Evolutionary conservation across 495 filamentous ascomycete genomes (phyloP).

Genomic region (Evernia prunastri): DNA sequence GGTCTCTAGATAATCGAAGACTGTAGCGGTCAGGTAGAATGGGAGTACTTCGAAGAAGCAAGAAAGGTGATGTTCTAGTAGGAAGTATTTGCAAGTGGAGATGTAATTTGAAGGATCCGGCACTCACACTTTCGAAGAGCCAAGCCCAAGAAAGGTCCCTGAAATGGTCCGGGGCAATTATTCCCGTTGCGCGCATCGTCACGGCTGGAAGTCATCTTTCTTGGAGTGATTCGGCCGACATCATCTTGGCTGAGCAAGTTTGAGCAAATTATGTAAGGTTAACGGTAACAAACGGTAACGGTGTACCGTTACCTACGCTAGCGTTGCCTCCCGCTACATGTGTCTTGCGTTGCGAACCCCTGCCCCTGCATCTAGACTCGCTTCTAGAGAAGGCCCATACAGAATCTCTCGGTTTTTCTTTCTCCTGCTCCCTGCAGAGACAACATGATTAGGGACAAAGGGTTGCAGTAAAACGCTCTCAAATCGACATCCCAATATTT

Average conservation of each 20-base stretch:
- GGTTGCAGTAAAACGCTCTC: not conserved
- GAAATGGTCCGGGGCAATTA: not conserved
- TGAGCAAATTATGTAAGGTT: not conserved
- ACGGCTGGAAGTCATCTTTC: not conserved
- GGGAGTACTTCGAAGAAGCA: not conserved
- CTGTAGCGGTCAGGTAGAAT: not conserved
- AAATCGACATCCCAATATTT: not conserved
- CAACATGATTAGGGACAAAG: not conserved
- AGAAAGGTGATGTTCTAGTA: not conserved
- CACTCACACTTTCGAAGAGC: not conserved
- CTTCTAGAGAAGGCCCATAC: not conserved
- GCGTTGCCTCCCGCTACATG: not conserved
- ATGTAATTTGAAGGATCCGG: not conserved
- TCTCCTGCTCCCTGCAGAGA: not conserved
- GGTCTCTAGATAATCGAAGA: not conserved
- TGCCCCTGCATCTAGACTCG: not conserved
- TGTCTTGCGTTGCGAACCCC: not conserved
- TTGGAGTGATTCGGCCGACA: not conserved
- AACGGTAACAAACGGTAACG: not conserved
- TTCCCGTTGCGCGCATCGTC: not conserved
- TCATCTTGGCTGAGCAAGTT: conserved; percentile 5
- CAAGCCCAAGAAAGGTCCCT: not conserved
- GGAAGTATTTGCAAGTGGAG: too few relatives aligned
- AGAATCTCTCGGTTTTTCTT: not conserved
- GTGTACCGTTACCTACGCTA: not conserved